Evolutionary conservation across 805 yeast species (phyloP).

Genomic region (Kluyveromyces dobzhanskii): DNA sequence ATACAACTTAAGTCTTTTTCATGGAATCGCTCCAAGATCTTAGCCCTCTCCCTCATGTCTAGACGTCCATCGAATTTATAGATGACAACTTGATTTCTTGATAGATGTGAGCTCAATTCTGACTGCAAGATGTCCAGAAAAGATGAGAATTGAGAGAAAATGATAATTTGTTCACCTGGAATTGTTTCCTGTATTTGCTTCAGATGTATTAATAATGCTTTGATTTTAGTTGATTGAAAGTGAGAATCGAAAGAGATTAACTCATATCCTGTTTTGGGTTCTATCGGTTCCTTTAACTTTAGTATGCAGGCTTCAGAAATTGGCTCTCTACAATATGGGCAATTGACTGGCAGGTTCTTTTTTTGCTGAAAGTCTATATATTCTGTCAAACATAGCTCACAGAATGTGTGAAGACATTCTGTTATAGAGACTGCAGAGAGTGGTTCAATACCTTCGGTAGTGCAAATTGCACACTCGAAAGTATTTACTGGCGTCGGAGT

Average conservation of each 20-base stretch:
- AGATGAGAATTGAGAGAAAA: conserved; percentile 84
- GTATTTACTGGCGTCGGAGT: not conserved
- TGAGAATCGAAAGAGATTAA: conserved; percentile 24
- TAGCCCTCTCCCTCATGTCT: conserved; percentile 53
- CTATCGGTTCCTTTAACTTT: conserved; percentile 19
- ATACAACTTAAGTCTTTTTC: conserved; percentile 22
- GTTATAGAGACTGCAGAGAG: conserved; percentile 50
- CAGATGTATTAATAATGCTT: conserved; percentile 57
- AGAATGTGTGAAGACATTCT: conserved; percentile 75
- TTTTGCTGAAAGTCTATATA: conserved; percentile 61
- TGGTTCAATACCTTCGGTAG: conserved; percentile 51
- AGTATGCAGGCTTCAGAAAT: conserved; percentile 42
- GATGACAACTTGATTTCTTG: conserved; percentile 26
- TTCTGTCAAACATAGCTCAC: conserved; percentile 62
- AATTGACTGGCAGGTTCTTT: conserved; percentile 39
- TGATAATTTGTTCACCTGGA: conserved; percentile 68
- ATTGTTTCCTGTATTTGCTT: conserved; percentile 43
- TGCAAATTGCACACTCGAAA: conserved; percentile 80
- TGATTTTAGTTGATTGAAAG: conserved; percentile 59
- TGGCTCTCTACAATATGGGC: conserved; percentile 68
- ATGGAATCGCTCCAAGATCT: conserved; percentile 49
- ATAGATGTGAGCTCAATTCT: conserved; percentile 47
- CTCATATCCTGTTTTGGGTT: conserved; percentile 14
- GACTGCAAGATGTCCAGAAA: conserved; percentile 66
- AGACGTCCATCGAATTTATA: conserved; percentile 80